A percentile compares a stretch with the other conserved stretches of the same genome.
Evolutionary conservation across 2,329 filamentous ascomycete species (phyloP).

Genomic region (Pseudopyricularia cyperi): DNA sequence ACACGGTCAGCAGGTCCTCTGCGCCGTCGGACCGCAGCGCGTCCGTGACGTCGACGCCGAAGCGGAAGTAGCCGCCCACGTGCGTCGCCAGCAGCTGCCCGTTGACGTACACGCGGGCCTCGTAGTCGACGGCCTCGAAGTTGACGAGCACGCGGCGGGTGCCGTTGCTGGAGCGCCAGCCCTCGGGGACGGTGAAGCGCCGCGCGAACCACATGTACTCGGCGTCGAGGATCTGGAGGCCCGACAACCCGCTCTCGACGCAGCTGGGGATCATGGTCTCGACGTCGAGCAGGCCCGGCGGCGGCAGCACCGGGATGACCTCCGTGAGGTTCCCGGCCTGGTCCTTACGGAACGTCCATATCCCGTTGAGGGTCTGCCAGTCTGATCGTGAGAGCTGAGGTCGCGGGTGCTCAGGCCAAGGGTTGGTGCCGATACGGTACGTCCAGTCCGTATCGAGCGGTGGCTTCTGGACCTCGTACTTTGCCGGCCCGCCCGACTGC

Average conservation of each 20-base stretch:
- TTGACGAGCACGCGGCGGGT: conserved; percentile 33
- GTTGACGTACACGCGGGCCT: conserved; percentile 46
- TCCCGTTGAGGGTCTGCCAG: conserved; percentile 45
- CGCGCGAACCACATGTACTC: conserved; percentile 36
- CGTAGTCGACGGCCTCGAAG: conserved; percentile 46
- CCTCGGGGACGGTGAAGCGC: conserved; percentile 32
- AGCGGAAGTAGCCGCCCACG: conserved; percentile 48
- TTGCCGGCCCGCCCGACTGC: conserved; percentile 3
- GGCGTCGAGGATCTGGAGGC: conserved; percentile 27
- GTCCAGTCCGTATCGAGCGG: conserved; percentile 40
- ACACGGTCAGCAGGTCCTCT: conserved; percentile 47
- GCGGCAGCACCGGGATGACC: conserved; percentile 10
- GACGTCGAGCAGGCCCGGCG: conserved; percentile 15
- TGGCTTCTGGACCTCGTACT: conserved; percentile 23
- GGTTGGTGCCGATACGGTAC: conserved; percentile 32
- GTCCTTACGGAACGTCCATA: conserved; percentile 36
- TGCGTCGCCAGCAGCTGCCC: conserved; percentile 36
- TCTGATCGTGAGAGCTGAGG: conserved; percentile 37
- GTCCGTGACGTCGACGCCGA: conserved; percentile 44
- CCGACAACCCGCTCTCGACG: conserved; percentile 25
- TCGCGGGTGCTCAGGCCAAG: conserved; percentile 45
- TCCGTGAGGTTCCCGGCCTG: conserved; percentile 12
- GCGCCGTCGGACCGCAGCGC: conserved; percentile 20
- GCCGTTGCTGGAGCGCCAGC: conserved; percentile 21
- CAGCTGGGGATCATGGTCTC: conserved; percentile 22